A percentile compares a stretch with the other conserved stretches of the same genome.
phyloP scores from a whole-genome alignment of 495 filamentous ascomycete genomes.

The Penicillium manginii region DNA sequence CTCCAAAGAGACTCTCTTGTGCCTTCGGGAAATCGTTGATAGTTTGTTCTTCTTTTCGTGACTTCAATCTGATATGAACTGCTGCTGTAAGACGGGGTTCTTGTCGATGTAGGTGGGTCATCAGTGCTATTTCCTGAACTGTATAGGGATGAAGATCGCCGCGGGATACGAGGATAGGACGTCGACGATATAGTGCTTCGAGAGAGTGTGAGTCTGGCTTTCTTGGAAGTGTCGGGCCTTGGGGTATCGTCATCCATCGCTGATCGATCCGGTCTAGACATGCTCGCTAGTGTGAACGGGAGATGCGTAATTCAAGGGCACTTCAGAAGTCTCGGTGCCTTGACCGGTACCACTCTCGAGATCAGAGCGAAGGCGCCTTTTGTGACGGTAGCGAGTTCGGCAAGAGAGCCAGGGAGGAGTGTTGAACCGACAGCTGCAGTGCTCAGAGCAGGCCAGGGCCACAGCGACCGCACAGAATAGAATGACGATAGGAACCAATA shows the following conservation, averaged over 20 bases:
- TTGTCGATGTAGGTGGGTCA: conserved; percentile 25
- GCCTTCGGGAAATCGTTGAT: neutral
- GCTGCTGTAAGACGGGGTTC: conserved; percentile 30
- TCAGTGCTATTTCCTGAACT: conserved; percentile 12
- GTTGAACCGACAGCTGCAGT: conserved; percentile 33
- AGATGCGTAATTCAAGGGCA: conserved; percentile 17
- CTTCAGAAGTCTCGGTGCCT: conserved; percentile 26
- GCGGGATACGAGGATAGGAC: conserved; percentile 31
- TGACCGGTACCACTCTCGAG: conserved; percentile 20
- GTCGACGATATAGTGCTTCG: conserved; percentile 15
- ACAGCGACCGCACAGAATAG: conserved; percentile 47
- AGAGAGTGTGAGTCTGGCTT: conserved; percentile 2
- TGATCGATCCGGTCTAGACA: conserved; percentile 15
- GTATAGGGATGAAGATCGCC: conserved; percentile 31
- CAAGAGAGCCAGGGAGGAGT: conserved; percentile 14
- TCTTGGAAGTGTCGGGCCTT: conserved; percentile 20
- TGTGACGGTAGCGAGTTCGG: conserved; percentile 13
- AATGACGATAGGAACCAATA: conserved; percentile 59
- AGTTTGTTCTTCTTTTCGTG: conserved; percentile 16
- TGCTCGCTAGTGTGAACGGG: conserved; percentile 26
- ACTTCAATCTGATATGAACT: conserved; percentile 28
- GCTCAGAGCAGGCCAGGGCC: conserved; percentile 49
- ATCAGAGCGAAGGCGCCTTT: conserved; percentile 26
- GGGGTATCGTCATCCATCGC: conserved; percentile 13
- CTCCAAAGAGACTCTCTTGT: neutral